Base-by-base conservation (phyloP, 495 filamentous ascomycete species). In the Penicillium salamii region DNA sequence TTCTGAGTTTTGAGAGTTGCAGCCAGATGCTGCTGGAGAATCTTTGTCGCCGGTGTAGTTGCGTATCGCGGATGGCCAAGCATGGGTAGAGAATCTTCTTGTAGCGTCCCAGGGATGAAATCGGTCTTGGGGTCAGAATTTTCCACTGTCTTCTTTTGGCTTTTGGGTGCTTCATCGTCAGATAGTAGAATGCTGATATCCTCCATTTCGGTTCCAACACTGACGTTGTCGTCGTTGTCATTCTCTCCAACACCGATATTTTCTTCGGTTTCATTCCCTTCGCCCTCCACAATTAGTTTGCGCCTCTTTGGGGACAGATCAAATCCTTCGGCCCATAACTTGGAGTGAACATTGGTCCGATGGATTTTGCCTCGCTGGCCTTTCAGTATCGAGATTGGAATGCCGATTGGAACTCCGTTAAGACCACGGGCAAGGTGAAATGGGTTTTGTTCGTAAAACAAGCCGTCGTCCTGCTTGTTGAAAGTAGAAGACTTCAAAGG, bases 61-160 rank as follows among this genome's bases (percentile, higher is more conserved):
- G 89, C 88, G 64, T 88, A 90, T 1, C 77, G 68, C 2, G 91
- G 91, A 9, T 76, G 69, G 1, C 70, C 53, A 4, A 96, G 70
- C 14, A 82, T 66, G 1, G 78, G 76, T 13, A 95, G 62, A 0
- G 58, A 68, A 2, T 67, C 69, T 26, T 75, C 68, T 19, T 86
- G 73, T 5, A 93, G 71, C 1, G 68, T 71, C 7, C 81, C 85
- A 0, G 89, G 88, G 2, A 72, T 54, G 57, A 92, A 96, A 59
- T 85, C 79, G 0, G 84, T 90, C 35, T 59, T 49, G 34, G 46
- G 24, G 3, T 41, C 39, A 9, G 24, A 24, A 1, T 28, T 24
- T 12, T 13, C 14, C 17, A 26, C 9, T 6, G 21, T 6, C 31
- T 35, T 7, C 28, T 24, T 13, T 39, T 46, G 21, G 17, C 18